Evolutionary conservation across 1,284 basidiomycete genomes (phyloP), one percentile per base, ranked within the genome.

Genomic region (Rhodofomes roseus): DNA sequence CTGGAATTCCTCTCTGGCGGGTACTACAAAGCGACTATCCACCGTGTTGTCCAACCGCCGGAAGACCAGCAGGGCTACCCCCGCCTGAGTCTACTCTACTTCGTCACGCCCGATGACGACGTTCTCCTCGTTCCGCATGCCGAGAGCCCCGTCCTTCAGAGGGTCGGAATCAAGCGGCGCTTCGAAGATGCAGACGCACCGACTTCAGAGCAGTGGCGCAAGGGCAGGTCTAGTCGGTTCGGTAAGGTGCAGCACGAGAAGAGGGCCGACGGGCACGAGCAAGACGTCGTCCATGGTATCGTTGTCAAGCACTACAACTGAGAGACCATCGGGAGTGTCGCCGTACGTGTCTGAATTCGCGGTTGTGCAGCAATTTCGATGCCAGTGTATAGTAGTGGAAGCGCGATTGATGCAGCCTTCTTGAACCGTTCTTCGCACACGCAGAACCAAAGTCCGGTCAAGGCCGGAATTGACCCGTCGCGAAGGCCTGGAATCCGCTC

Each of bases 1-100:
- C 66, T 85, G 48, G 78, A 80, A 37, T 85, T 86, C 69, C 71
- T 86, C 7, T 82, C 81, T 0, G 83, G 83, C 2, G 80, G 79
- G 5, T 76, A 74, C 63, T 73, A 79, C 68, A 75, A 74, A 60
- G 70, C 70, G 18, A 74, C 68, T 3, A 68, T 71, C 29, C 70
- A 70, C 61, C 71, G 77, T 60, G 79, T 82, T 31, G 61, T 77
- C 16, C 74, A 77, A 58, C 81, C 80, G 0, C 80, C 80, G 0
- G 62, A 68, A 1, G 82, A 84, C 64, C 83, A 84, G 63, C 75
- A 70, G 5, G 72, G 76, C 27, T 71, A 74, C 58, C 71, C 79
- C 48, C 75, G 82, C n/a, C 73, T 84, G 8, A 82, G 82, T 9
- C 73, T 81, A 4, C 79, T 84, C 65, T 84, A 83, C 70, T 85